phyloP scores from a whole-genome alignment of 305 asterid species.

The Ilex paraguariensis region DNA sequence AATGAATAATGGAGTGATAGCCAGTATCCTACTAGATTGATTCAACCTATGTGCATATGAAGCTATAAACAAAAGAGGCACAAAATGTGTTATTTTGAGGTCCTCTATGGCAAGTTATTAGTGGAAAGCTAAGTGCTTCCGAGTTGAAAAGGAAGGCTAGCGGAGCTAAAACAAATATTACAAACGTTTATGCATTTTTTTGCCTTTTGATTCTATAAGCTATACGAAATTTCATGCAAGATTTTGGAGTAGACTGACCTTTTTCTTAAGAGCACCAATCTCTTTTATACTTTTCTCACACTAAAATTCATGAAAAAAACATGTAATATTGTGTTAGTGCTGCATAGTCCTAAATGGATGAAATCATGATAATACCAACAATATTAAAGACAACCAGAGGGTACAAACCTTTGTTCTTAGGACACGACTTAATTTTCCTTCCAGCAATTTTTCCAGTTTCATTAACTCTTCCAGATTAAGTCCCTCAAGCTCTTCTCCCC shows the following conservation, averaged over 20 bases:
- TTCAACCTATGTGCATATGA: too few relatives aligned
- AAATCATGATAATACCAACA: neutral
- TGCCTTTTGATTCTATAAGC: too few relatives aligned
- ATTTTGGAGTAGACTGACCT: constrained; percentile 32
- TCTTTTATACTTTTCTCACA: constrained; percentile 44
- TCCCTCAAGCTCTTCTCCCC: constrained; percentile 71
- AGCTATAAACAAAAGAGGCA: too few relatives aligned
- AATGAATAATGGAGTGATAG: too few relatives aligned
- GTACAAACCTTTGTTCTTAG: constrained; percentile 42
- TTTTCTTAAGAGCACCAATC: constrained; percentile 46
- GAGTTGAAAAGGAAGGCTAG: too few relatives aligned
- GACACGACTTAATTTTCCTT: constrained; percentile 51
- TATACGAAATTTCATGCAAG: neutral
- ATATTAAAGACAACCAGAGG: neutral
- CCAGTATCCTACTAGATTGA: too few relatives aligned
- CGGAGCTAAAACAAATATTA: too few relatives aligned
- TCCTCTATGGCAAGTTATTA: too few relatives aligned
- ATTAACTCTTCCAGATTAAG: constrained; percentile 56
- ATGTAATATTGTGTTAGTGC: neutral
- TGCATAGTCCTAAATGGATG: too few relatives aligned
- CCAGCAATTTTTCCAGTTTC: constrained; percentile 58
- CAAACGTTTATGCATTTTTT: too few relatives aligned
- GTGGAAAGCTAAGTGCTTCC: too few relatives aligned
- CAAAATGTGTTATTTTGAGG: too few relatives aligned
- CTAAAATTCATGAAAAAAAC: constrained; percentile 28